Conservation (phyloP, 2,329 filamentous ascomycete species). For the Albophoma yamanashiensis region DNA sequence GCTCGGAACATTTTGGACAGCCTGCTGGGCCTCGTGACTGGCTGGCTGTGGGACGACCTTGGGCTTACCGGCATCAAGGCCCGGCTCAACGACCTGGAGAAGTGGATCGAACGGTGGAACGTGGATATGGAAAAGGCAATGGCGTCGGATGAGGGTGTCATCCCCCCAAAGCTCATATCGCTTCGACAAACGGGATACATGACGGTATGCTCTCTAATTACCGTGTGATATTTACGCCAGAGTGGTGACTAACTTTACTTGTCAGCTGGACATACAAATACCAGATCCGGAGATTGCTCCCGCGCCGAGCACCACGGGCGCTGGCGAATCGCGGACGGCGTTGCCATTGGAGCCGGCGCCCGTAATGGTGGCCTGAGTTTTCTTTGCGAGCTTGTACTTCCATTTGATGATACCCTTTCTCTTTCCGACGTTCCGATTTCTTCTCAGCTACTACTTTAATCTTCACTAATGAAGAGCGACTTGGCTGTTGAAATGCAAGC, state of each 20-base stretch:
- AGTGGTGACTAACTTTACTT: conserved; percentile 5
- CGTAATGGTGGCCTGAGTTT: conserved; percentile 11
- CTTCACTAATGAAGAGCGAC: neutral
- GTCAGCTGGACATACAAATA: conserved; percentile 71
- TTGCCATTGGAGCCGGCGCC: conserved; percentile 21
- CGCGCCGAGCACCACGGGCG: conserved; percentile 31
- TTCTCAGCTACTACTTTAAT: neutral
- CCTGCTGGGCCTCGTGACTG: conserved; percentile 68
- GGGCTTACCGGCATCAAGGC: conserved; percentile 68
- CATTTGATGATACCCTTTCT: conserved; percentile 1
- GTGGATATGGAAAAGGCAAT: conserved; percentile 49
- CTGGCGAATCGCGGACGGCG: conserved; percentile 24
- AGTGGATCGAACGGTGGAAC: conserved; percentile 85
- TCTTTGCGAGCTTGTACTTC: neutral
- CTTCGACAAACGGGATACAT: conserved; percentile 80
- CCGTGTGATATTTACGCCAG: no score
- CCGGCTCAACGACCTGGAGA: conserved; percentile 59
- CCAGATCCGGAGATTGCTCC: conserved; percentile 63
- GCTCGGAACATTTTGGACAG: conserved; percentile 71
- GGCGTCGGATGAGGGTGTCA: conserved; percentile 37
- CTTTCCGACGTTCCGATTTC: neutral
- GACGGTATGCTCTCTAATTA: conserved; percentile 49
- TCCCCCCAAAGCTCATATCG: conserved; percentile 62
- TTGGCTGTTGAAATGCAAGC: neutral
- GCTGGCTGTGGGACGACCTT: conserved; percentile 91